These are phyloP conservation scores for Globisporangium mamillatum DNA, from an alignment of 352 stramenopile genomes.

Conservation along the genomic window DNA sequence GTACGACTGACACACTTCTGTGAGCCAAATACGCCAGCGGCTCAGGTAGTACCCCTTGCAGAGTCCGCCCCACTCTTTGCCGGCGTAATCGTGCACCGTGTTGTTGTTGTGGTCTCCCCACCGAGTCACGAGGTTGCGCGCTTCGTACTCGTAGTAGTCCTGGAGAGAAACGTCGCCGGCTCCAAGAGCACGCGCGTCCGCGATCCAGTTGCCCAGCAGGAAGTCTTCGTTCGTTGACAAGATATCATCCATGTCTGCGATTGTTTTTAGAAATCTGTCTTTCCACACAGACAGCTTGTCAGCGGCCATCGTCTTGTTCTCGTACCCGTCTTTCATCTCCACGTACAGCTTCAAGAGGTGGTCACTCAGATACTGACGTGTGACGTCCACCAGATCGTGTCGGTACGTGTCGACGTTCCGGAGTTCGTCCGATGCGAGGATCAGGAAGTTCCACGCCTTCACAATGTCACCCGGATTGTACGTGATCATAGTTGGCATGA, in stretches of 20 bases:
- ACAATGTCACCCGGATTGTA: conserved; percentile 68
- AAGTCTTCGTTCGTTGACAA: conserved; percentile 66
- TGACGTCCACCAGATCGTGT: conserved; percentile 81
- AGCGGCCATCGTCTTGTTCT: conserved; percentile 24
- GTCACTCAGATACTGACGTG: conserved; percentile 70
- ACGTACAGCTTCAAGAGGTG: conserved; percentile 57
- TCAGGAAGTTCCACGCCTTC: conserved; percentile 53
- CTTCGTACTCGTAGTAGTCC: conserved; percentile 78
- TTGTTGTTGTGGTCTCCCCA: conserved; percentile 81
- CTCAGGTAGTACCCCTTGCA: conserved; percentile 64
- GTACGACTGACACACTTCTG: conserved; percentile 67
- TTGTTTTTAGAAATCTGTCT: conserved; percentile 44
- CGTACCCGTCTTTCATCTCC: conserved; percentile 52
- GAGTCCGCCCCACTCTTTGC: conserved; percentile 75
- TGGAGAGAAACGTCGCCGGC: conserved; percentile 27
- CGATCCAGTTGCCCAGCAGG: conserved; percentile 68
- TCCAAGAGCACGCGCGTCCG: conserved; percentile 48
- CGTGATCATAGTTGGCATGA: conserved; percentile 71
- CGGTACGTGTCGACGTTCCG: conserved; percentile 50
- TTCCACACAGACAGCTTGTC: conserved; percentile 40
- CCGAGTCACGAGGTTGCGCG: conserved; percentile 77
- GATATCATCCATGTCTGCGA: conserved; percentile 58
- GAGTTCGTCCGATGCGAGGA: conserved; percentile 41
- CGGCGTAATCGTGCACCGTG: conserved; percentile 69
- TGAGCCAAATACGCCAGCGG: conserved; percentile 73